Percentiles rank a stretch among this genome's conserved stretches.
These are phyloP conservation scores for Biscogniauxia sp. DNA, from an alignment of 2,329 filamentous ascomycete species.

Conservation along the genomic window DNA sequence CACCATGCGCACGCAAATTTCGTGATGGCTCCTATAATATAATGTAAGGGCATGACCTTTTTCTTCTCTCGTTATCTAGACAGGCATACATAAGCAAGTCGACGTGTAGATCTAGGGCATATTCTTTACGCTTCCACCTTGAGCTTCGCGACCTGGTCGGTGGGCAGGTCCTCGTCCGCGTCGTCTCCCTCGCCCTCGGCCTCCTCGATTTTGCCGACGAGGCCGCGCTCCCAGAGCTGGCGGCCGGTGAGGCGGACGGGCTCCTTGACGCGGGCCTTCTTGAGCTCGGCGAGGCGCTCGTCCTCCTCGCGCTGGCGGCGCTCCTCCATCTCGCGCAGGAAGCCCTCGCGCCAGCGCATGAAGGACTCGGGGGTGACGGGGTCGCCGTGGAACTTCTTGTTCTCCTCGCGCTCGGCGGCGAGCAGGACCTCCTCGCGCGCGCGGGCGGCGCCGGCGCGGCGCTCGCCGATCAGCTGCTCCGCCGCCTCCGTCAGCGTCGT, in stretches of 20 bases:
- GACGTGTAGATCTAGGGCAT: too few relatives aligned
- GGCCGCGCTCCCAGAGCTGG: conserved; percentile 75
- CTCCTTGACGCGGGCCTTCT: conserved; percentile 73
- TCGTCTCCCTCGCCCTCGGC: conserved; percentile 63
- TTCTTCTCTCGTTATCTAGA: conserved; percentile 1
- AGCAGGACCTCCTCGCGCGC: conserved; percentile 52
- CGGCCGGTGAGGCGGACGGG: conserved; percentile 69
- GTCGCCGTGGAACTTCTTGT: conserved; percentile 92
- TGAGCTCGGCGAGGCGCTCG: conserved; percentile 78
- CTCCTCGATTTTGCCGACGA: conserved; percentile 65
- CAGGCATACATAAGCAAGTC: neutral
- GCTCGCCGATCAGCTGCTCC: conserved; percentile 77
- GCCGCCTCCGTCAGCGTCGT: conserved; percentile 84
- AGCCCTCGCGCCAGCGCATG: conserved; percentile 74
- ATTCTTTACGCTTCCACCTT: conserved; percentile 58
- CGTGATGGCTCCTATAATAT: neutral
- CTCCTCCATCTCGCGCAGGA: conserved; percentile 79
- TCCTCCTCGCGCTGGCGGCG: conserved; percentile 65
- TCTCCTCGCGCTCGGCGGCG: conserved; percentile 82
- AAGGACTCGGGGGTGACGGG: conserved; percentile 86
- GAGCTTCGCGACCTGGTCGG: conserved; percentile 66
- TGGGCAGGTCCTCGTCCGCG: conserved; percentile 59
- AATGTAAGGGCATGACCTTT: neutral
- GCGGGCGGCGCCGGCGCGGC: conserved; percentile 63
- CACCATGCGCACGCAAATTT: conserved; percentile 25